Conservation (phyloP, 495 filamentous ascomycete genomes). For the Neurospora sp. region DNA sequence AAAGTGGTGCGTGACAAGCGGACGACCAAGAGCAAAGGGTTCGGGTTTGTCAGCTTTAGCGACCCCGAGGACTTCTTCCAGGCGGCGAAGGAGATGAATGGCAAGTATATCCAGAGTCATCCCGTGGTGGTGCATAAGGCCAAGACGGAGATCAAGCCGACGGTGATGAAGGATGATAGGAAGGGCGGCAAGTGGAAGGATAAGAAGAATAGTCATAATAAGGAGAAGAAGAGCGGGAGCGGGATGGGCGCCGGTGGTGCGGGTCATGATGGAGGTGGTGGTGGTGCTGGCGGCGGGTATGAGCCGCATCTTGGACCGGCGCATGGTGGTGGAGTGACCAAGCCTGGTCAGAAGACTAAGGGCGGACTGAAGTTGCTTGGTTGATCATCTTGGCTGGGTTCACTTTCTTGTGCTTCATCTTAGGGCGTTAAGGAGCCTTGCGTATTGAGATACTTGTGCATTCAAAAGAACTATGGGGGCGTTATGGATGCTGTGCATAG, state of each 20-base stretch:
- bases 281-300: slow-evolving; percentile 19
- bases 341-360: slow-evolving; percentile 71
- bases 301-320: slow-evolving; percentile 37
- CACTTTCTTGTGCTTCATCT: not conserved
- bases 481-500: not conserved
- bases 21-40: slow-evolving; percentile 90
- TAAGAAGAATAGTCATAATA: slow-evolving; percentile 18
- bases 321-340: slow-evolving; percentile 58
- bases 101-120: slow-evolving; percentile 97
- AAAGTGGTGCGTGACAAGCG: slow-evolving; percentile 94
- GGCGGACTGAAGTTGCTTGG: slow-evolving; percentile 69
- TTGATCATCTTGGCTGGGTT: slow-evolving; percentile 27
- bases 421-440: not conserved
- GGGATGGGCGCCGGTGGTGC: slow-evolving; percentile 17
- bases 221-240: slow-evolving; percentile 26
- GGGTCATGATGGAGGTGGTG: slow-evolving; percentile 18
- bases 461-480: not conserved
- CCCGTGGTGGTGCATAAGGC: slow-evolving; percentile 77
- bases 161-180: slow-evolving; percentile 35
- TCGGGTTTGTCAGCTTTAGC: slow-evolving; percentile 91
- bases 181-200: slow-evolving; percentile 26
- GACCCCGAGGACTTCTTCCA: slow-evolving; percentile 93
- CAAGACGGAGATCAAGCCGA: slow-evolving; percentile 79
- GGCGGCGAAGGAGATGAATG: slow-evolving; percentile 94
- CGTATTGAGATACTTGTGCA: not conserved